Evolutionary conservation across 78 protist genomes (phyloP).

Genomic region (Blattamonas nauphoetae): DNA sequence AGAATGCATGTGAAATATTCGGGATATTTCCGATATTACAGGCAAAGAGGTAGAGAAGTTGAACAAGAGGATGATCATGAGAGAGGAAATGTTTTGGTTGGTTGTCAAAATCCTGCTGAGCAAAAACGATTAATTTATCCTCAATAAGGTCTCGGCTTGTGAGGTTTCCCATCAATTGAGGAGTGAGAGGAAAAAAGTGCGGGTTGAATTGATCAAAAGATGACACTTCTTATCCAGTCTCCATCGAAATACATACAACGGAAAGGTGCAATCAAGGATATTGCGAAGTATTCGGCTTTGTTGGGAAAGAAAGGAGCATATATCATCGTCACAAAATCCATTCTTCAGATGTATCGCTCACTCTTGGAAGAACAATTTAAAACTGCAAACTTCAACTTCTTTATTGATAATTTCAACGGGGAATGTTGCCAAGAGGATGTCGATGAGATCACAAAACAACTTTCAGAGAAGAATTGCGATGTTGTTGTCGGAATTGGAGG

Average conservation of each 20-base stretch:
- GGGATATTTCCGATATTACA: not conserved
- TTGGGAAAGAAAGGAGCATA: not conserved
- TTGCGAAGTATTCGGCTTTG: not conserved
- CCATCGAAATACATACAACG: not conserved
- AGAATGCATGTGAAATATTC: not conserved
- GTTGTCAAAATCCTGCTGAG: not conserved
- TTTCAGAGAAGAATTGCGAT: not conserved
- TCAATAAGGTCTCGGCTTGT: not conserved
- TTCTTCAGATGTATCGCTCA: not conserved
- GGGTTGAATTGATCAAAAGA: too few relatives aligned
- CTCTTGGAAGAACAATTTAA: not conserved
- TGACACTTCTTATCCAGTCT: too few relatives aligned
- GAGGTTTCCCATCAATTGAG: not conserved
- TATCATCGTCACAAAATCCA: not conserved
- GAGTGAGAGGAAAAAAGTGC: too few relatives aligned
- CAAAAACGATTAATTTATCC: not conserved
- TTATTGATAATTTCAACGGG: not conserved
- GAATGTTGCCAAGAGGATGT: not conserved
- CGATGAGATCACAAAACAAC: not conserved
- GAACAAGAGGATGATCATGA: not conserved
- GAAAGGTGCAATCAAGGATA: not conserved
- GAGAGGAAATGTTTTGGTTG: not conserved
- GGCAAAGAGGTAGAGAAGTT: not conserved
- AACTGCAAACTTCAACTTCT: not conserved
- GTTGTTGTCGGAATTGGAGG: slow-evolving; percentile 5